Percentiles rank a stretch among this genome's conserved stretches.
These are phyloP conservation scores for Wickerhamiella parazyma DNA, from an alignment of 805 yeast genomes.

Conservation along the genomic window DNA sequence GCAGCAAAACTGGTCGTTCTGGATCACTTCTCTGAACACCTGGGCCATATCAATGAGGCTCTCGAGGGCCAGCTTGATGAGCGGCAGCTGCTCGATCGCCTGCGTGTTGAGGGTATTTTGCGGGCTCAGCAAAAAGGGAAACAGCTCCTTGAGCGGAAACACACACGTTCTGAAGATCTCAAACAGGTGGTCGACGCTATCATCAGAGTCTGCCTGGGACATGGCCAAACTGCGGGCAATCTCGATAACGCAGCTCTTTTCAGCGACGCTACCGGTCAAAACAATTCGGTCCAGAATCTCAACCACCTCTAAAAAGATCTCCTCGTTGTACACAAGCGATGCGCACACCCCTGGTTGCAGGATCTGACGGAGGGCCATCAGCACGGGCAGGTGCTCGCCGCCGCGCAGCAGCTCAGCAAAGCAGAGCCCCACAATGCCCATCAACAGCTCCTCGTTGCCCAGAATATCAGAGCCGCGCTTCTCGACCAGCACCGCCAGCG, in stretches of 20 bases:
- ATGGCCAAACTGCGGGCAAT: conserved; percentile 44
- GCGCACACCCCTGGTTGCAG: conserved; percentile 45
- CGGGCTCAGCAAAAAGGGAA: conserved; percentile 11
- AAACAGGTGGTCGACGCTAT: conserved; percentile 64
- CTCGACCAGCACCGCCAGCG: conserved; percentile 51
- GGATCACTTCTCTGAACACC: conserved; percentile 53
- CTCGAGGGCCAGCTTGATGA: conserved; percentile 36
- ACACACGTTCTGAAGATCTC: conserved; percentile 62
- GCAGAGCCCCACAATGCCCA: conserved; percentile 72
- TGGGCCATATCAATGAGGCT: conserved; percentile 49
- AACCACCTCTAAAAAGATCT: conserved; percentile 58
- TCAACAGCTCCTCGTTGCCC: conserved; percentile 37
- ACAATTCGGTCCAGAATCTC: conserved; percentile 64
- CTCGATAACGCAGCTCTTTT: conserved; percentile 37
- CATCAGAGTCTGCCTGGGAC: conserved; percentile 32
- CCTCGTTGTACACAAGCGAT: conserved; percentile 47
- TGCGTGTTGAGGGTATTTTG: background rate
- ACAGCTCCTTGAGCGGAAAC: conserved; percentile 37
- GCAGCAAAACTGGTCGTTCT: conserved; percentile 59
- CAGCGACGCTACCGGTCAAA: conserved; percentile 37
- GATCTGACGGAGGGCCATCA: conserved; percentile 40
- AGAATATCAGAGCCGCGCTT: conserved; percentile 34
- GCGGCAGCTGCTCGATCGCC: conserved; percentile 1
- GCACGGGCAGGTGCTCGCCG: conserved; percentile 26
- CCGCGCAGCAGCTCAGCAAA: conserved; percentile 53